Base-by-base conservation (phyloP, 345 rosid species). In the Ricinus communis region DNA sequence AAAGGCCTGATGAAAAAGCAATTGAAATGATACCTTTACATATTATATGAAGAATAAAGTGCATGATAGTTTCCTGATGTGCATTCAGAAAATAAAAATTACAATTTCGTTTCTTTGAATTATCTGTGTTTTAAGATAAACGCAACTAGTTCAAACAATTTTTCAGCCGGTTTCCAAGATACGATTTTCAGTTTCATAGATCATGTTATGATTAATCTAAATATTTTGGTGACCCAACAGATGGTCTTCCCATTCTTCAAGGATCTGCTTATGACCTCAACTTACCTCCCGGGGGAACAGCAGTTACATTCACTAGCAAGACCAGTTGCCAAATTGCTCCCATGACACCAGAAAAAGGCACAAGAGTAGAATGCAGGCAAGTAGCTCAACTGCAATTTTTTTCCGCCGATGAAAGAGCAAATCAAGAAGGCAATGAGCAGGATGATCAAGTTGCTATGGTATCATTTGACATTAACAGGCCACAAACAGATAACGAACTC, bases 281-380 rank as follows among this genome's bases (percentile, higher is more conserved):
- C 68, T 76, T 76, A 52, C 70, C 75, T 55, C 69, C 77, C 10
- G 68, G 47, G 21, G 63, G 41, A 5, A 43, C 41, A 62, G 80
- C 65, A 58, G 72, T 75, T 60, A 71, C 74, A 70, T 65, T 52
- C 77, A 73, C 74, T 10, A 28, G 19, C 10, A 54, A 28, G 11
- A 53, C 19, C 27, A 49, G 56, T 45, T 67, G 62, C 7, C 73
- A 73, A 14, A 85, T 87, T 64, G 76, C 82, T 55, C 90, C 91
- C 0, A 79, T 83, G 22, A 89, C 91, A 50, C 91, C 95, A 59
- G 86, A 78, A 5, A 87, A 89, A 78, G 57, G 75, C 62, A 65
- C 51, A 9, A 62, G 65, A 43, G 70, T 21, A 40, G 73, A 71
- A 58, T 59, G 72, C 60, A 60, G 63, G 50, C 61, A 59, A 52